Evolutionary conservation across 1,284 basidiomycete species (phyloP), one percentile per base, ranked within the genome.

Genomic region (Trichosporon sp.): DNA sequence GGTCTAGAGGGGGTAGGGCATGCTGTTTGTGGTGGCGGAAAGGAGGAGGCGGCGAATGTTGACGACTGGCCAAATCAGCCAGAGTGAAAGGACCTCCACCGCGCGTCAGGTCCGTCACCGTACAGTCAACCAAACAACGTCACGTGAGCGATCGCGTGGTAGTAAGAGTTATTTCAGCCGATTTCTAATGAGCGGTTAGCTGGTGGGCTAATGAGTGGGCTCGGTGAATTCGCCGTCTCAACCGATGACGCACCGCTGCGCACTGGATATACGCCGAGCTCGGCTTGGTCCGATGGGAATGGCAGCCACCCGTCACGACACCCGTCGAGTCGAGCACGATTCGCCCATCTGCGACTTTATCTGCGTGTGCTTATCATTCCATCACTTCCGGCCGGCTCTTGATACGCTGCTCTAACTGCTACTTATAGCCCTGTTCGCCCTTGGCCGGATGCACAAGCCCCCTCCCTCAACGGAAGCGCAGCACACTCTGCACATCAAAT

Each of bases 91-190:
- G 59, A 63, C 59, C 59, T 63, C 59, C 59, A 63, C 59, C 59
- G 31, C 59, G 59, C 59, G 59, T 37, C 32, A n/a, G 32, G n/a
- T 63, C 31, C 32, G 31, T 32, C 59, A 63, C 59, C 59, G 59
- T 63, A 63, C 59, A 32, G 59, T 63, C 59, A 63, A 63, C 59
- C 32, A 63, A 63, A 63, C 59, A 63, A 63, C 31, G 59, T 35
- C 59, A 63, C 59, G 59, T 63, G 59, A 63, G 59, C 2, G 16
- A 2, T 10, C 32, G 6, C 2, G 12, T 31, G 32, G 31, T 35
- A 16, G 5, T 37, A 37, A 37, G 35, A 37, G 35, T 37, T 10
- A 37, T 2, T 37, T 37, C 35, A 37, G 35, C 35, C 6, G 7
- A 0, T 16, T 16, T 4, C 56, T 61, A 61, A 61, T 61, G 31